Evolutionary conservation across 768 basidiomycete genomes (phyloP).

Genomic region (Leucocoprinus leucothites): DNA sequence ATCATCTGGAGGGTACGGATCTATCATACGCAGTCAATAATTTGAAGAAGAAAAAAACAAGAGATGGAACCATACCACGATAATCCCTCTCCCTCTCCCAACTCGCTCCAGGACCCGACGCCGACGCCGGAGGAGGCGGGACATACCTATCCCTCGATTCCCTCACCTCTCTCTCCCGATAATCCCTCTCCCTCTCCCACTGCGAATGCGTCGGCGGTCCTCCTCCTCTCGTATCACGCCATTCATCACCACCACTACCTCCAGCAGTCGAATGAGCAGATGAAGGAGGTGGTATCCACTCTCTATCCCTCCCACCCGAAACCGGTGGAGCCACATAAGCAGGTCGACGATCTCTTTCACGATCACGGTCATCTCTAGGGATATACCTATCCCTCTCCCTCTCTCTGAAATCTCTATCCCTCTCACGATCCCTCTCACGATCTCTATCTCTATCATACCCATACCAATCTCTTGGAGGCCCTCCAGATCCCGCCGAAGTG

Average conservation of each 20-base stretch:
- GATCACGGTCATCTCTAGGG: constrained; percentile 23
- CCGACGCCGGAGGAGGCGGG: not conserved
- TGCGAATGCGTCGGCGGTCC: not conserved
- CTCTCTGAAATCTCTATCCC: not conserved
- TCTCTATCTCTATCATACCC: constrained; percentile 2
- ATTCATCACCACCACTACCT: not conserved
- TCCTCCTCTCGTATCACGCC: not conserved
- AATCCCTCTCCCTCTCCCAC: constrained; percentile 5
- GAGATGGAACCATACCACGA: constrained; percentile 18
- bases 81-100: constrained; percentile 15
- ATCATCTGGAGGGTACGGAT: constrained; percentile 20
- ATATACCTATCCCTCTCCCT: constrained; percentile 1
- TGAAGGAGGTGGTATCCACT: constrained; percentile 28
- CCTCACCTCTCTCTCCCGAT: constrained; percentile 6
- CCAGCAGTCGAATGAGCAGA: not conserved
- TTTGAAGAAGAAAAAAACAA: not conserved
- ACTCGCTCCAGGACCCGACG: too few species aligned
- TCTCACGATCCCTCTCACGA: not conserved
- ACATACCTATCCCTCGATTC: constrained; percentile 7
- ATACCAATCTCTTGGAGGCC: too few species aligned
- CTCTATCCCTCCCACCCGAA: too few species aligned
- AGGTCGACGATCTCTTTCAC: too few species aligned
- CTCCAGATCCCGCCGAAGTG: too few species aligned
- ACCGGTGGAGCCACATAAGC: constrained; percentile 12
- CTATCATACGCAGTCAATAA: too few species aligned